A percentile compares a stretch with the other conserved stretches of the same genome.
These are phyloP conservation scores for Penicillium fimorum DNA, from an alignment of 495 filamentous ascomycete genomes.

Conservation along the genomic window DNA sequence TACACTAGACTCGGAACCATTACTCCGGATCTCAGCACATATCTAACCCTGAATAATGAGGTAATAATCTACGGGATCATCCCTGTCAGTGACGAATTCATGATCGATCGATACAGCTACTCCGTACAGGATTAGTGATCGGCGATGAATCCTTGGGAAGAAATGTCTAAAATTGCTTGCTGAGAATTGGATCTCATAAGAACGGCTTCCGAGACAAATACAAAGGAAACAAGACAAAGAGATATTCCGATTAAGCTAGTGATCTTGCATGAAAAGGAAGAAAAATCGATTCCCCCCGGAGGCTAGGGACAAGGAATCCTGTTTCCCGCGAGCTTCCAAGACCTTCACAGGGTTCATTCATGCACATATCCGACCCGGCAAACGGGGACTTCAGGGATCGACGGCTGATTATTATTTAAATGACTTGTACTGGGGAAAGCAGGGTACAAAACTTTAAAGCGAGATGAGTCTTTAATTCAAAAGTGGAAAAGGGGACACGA, in stretches of 20 bases:
- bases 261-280: neutral
- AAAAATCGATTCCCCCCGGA: conserved; percentile 1
- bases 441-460: neutral
- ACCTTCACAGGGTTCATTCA: conserved; percentile 14
- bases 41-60: conserved; percentile 1
- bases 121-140: conserved; percentile 15
- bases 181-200: neutral
- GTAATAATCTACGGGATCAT: conserved; percentile 17
- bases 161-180: conserved; percentile 8
- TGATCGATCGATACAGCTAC: conserved; percentile 20
- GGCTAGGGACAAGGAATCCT: neutral
- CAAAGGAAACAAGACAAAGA: conserved; percentile 10
- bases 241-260: neutral
- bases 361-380: conserved; percentile 16
- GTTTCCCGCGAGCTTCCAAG: conserved; percentile 7
- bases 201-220: conserved; percentile 6
- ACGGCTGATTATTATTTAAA: conserved; percentile 13
- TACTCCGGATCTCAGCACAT: neutral
- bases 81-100: conserved; percentile 26
- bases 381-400: conserved; percentile 14
- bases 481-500: conserved; percentile 16
- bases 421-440: neutral
- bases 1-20: neutral
- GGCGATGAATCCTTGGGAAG: conserved; percentile 3
- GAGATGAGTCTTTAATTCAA: neutral